Evolutionary conservation across 805 yeast species (phyloP).

Genomic region (Osmozyma mogii): DNA sequence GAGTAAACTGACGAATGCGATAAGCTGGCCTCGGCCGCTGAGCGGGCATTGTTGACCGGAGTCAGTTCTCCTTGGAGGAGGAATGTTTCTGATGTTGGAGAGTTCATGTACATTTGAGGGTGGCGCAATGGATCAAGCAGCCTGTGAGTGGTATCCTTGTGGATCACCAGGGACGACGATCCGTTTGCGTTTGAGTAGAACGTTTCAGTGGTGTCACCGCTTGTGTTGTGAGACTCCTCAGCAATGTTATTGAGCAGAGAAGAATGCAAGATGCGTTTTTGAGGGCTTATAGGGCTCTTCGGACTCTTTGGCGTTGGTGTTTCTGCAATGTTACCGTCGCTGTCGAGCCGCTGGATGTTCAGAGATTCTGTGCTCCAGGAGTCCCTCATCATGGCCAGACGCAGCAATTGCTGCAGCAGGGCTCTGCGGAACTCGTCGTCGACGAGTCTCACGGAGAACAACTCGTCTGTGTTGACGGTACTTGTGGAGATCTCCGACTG

Average conservation of each 20-base stretch:
- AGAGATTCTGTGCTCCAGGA: conserved; percentile 23
- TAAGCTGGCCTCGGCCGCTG: conserved; percentile 1
- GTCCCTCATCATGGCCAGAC: conserved; percentile 19
- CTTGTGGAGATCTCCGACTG: conserved; percentile 61
- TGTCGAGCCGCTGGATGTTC: conserved; percentile 37
- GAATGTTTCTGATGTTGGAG: conserved; percentile 9
- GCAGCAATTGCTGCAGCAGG: conserved; percentile 19
- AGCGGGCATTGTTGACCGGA: conserved; percentile 3
- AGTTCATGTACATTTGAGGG: conserved; percentile 3
- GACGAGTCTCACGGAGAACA: conserved; percentile 70
- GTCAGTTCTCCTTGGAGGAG: conserved; percentile 4
- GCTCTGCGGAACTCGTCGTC: conserved; percentile 39
- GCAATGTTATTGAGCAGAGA: conserved; percentile 9
- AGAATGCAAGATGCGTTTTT: too few relatives aligned
- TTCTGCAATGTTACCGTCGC: conserved; percentile 36
- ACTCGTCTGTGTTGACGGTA: conserved; percentile 79
- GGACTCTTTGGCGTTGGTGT: conserved; percentile 3
- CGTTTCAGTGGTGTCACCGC: too few relatives aligned
- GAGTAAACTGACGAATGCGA: conserved; percentile 9
- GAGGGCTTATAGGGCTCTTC: too few relatives aligned
- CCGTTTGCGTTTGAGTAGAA: conserved; percentile 7
- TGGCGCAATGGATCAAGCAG: too few relatives aligned
- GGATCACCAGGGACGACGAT: too few relatives aligned
- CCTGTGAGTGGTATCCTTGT: too few relatives aligned
- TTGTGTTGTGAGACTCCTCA: conserved; percentile 8